These are phyloP conservation scores for Hippophae rhamnoides DNA, from an alignment of 306 rosid genomes.

Conservation along the genomic window DNA sequence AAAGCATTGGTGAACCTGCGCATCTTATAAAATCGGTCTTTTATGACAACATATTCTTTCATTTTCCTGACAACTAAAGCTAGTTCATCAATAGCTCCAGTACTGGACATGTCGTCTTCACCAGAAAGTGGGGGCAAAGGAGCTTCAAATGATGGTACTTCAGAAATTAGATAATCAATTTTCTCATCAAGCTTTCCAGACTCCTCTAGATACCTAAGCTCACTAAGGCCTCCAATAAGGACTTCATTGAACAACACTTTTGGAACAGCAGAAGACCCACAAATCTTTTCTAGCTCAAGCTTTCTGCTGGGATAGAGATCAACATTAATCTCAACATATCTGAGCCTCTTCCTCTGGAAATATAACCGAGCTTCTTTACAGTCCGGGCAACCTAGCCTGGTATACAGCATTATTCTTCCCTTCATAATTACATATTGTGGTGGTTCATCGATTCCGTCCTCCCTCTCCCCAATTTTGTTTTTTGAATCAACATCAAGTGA, in stretches of 20 bases:
- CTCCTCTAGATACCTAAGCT: conserved; percentile 49
- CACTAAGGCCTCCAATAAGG: conserved; percentile 67
- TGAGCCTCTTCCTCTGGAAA: conserved; percentile 54
- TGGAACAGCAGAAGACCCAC: conserved; percentile 67
- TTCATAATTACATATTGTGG: conserved; percentile 33
- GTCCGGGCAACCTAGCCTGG: conserved; percentile 67
- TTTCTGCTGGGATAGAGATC: conserved; percentile 72
- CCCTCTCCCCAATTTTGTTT: conserved; percentile 34
- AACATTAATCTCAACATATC: conserved; percentile 67
- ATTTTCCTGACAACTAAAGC: conserved; percentile 63
- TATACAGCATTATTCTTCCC: conserved; percentile 70
- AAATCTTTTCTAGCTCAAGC: conserved; percentile 62
- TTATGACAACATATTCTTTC: conserved; percentile 65
- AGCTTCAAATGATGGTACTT: conserved; percentile 56
- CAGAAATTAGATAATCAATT: conserved; percentile 60
- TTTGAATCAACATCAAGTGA: conserved; percentile 34
- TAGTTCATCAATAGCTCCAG: conserved; percentile 62
- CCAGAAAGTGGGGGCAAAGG: conserved; percentile 82
- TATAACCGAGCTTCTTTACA: conserved; percentile 60
- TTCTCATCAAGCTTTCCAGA: conserved; percentile 71
- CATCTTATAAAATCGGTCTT: conserved; percentile 71
- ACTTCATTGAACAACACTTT: conserved; percentile 74
- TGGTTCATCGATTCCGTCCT: conserved; percentile 23
- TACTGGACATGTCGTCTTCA: conserved; percentile 63
- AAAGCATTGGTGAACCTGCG: conserved; percentile 69